These are phyloP conservation scores for Sclerotinia spermophila DNA, from an alignment of 2,329 filamentous ascomycete species.

Conservation along the genomic window DNA sequence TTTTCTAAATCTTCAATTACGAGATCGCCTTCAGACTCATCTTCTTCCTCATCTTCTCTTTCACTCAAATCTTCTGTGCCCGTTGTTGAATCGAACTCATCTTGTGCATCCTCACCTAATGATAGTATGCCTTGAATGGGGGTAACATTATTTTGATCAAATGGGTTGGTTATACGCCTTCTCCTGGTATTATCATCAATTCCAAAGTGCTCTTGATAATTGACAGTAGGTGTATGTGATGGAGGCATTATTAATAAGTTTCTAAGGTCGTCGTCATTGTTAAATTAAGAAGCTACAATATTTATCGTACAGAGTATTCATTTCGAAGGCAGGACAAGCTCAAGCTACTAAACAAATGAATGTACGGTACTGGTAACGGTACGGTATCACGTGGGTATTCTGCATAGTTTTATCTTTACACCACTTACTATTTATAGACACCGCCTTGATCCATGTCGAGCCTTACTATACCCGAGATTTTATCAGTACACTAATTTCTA, in stretches of 20 bases:
- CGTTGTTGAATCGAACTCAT: neutral
- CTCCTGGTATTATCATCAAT: neutral
- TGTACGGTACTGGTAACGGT: no score
- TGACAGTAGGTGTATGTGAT: constrained; percentile 1
- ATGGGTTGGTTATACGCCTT: constrained; percentile 4
- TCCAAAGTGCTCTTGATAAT: constrained; percentile 15
- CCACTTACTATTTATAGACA: neutral
- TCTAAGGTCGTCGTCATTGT: neutral
- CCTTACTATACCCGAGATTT: neutral
- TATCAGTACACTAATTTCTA: neutral
- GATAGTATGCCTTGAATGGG: neutral
- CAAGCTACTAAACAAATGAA: neutral
- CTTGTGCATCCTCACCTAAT: neutral
- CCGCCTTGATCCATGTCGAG: neutral
- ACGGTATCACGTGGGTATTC: no score
- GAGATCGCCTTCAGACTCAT: constrained; percentile 17
- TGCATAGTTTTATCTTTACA: neutral
- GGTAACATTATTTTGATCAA: neutral
- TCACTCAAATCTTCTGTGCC: neutral
- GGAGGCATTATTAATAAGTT: neutral
- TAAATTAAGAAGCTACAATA: neutral
- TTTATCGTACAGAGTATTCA: no score
- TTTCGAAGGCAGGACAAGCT: no score
- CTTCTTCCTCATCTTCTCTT: constrained; percentile 21
- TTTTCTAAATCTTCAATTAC: neutral